Percentiles rank a stretch among this genome's conserved stretches.
Evolutionary conservation across 352 stramenopile genomes (phyloP).

Genomic region (Globisporangium paroecandrum): DNA sequence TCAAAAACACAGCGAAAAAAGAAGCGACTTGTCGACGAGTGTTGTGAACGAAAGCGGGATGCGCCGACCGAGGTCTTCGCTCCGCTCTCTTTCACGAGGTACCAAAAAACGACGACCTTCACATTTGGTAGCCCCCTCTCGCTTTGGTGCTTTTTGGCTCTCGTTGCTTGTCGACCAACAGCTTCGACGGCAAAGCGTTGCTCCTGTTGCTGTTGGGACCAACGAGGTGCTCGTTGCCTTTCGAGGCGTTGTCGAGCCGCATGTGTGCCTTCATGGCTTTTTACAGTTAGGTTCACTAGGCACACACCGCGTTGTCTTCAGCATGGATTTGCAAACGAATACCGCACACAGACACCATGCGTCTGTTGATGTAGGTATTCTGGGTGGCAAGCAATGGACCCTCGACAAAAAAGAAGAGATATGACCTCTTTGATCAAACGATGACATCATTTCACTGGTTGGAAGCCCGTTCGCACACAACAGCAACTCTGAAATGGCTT

Average conservation of each 20-base stretch:
- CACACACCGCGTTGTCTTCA: background rate
- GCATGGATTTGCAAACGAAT: background rate
- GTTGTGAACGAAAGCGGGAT: background rate
- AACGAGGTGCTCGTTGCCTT: background rate
- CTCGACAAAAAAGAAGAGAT: background rate
- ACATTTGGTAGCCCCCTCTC: background rate
- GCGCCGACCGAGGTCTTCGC: background rate
- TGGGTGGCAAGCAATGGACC: background rate
- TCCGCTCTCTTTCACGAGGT: too few species aligned
- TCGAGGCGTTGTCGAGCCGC: too few species aligned
- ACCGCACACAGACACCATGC: background rate
- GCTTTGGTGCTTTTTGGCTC: background rate
- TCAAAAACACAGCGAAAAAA: background rate
- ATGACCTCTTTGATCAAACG: background rate
- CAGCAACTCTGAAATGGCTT: background rate
- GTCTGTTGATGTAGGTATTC: background rate
- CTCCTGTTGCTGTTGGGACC: background rate
- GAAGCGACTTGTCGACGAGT: background rate
- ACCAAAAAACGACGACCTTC: background rate
- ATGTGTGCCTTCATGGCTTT: too few species aligned
- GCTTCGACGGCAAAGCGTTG: too few species aligned
- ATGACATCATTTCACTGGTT: background rate
- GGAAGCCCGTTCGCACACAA: background rate
- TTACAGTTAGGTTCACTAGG: background rate
- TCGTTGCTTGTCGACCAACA: background rate